Evolutionary conservation across 495 filamentous ascomycete genomes (phyloP), one percentile per base, ranked within the genome.

Genomic region (Bombardia bombarda): DNA sequence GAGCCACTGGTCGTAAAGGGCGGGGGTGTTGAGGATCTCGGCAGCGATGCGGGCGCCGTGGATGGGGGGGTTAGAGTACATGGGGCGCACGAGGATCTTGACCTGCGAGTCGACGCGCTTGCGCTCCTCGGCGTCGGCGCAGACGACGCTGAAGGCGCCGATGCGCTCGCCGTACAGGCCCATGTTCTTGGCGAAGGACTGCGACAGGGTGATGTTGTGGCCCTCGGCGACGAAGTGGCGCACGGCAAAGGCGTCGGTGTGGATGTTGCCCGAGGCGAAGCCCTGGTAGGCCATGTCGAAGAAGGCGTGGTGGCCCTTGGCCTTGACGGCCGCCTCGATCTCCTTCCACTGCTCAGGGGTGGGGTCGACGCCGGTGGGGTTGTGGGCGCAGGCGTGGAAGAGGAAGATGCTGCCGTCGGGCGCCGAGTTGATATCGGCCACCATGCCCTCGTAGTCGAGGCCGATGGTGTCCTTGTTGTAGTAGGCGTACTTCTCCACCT

Each of bases 231-330:
- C 79, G 58, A 98, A 98, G 75, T 95, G 70, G 45, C 92, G 74
- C 32, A 95, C 77, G 43, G 92, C 84, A 54, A 93, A 97, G 46
- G 92, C 92, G 66, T 98, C 92, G 57, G 76, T 76, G 69, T 95
- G 77, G 37, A 88, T 90, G 69, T 93, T 80, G 46, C 92, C 92
- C 49, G 82, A 88, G 40, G 92, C 92, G 57, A 98, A 98, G 50
- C 92, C 92, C 70, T 98, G 90, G 77, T 98, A 98, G 47, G 92
- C 92, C 92, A 98, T 98, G 68, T 98, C 92, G 70, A 98, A 98
- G 79, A 98, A 95, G 42, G 88, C 79, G 60, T 82, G 95, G 74
- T 97, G 92, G 32, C 75, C 83, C 67, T 86, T 82, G 66, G 79
- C 76, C 79, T 94, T 94, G 56, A 96, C 77, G 45, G 82, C 90